Percentiles rank a stretch among this genome's conserved stretches.
Conservation (phyloP, 164 flowering plant species). For the Liriodendron chinense region DNA sequence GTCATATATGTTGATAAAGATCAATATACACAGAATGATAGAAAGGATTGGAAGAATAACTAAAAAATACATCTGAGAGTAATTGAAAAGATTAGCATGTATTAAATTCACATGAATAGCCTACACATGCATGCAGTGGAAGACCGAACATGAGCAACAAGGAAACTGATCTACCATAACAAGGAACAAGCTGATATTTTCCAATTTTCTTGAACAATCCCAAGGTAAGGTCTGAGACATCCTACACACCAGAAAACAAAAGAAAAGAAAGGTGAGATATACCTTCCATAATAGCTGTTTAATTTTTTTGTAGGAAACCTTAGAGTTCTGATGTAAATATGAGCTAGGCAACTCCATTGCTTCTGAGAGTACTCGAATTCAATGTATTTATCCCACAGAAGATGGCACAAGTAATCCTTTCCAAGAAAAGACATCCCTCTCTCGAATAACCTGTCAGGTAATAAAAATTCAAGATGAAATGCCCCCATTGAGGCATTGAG, state of each 20-base stretch:
- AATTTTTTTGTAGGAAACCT: constrained; percentile 74
- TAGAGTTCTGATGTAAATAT: constrained; percentile 55
- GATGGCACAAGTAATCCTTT: constrained; percentile 75
- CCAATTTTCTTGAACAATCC: not conserved
- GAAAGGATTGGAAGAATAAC: not conserved
- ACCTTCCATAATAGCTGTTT: constrained; percentile 69
- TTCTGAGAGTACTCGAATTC: constrained; percentile 71
- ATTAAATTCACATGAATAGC: not conserved
- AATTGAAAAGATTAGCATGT: not conserved
- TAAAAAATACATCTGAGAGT: not conserved
- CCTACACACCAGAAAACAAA: not conserved
- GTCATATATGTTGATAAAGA: not conserved
- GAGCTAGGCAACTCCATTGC: constrained; percentile 72
- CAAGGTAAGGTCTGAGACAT: not conserved
- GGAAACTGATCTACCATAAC: not conserved
- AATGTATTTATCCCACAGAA: constrained; percentile 83
- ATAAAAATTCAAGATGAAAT: not conserved
- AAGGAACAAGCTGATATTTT: not conserved
- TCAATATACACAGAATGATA: not conserved
- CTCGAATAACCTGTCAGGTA: constrained; percentile 61
- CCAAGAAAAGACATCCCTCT: constrained; percentile 77
- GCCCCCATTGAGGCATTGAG: not conserved
- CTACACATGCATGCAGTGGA: not conserved
- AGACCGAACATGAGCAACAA: not conserved
- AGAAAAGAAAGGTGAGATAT: constrained; percentile 11